Conservation (phyloP, 805 yeast species). For the Wickerhamiella brachini region DNA sequence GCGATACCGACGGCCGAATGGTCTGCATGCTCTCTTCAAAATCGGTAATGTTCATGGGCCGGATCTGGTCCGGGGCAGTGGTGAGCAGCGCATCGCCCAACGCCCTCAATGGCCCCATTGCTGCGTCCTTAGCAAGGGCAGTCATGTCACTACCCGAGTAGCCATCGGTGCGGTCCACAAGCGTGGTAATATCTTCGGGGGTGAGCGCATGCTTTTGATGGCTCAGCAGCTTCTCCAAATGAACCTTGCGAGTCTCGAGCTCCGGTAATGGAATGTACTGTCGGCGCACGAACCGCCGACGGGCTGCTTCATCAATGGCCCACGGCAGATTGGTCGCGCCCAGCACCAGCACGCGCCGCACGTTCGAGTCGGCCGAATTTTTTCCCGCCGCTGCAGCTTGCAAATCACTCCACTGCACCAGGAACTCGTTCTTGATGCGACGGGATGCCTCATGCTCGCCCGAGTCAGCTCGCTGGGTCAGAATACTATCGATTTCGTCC, state of each 20-base stretch:
- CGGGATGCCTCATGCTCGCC: slow-evolving; percentile 80
- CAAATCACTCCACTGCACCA: slow-evolving; percentile 88
- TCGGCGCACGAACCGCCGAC: slow-evolving; percentile 81
- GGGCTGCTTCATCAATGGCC: slow-evolving; percentile 92
- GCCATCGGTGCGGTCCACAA: slow-evolving; percentile 58
- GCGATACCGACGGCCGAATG: slow-evolving; percentile 79
- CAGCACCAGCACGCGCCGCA: slow-evolving; percentile 65
- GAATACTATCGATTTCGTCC: slow-evolving; percentile 86
- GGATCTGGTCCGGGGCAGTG: slow-evolving; percentile 56
- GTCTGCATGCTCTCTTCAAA: slow-evolving; percentile 61
- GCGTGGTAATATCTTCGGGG: slow-evolving; percentile 44
- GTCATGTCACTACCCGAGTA: slow-evolving; percentile 92
- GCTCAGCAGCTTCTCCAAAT: slow-evolving; percentile 49
- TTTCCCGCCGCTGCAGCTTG: slow-evolving; percentile 77
- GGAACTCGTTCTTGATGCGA: slow-evolving; percentile 81
- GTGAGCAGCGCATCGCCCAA: slow-evolving; percentile 70
- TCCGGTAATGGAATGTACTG: slow-evolving; percentile 94
- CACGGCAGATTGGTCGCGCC: slow-evolving; percentile 96
- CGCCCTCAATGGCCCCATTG: slow-evolving; percentile 92
- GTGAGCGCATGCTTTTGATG: slow-evolving; percentile 60
- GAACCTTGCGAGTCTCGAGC: slow-evolving; percentile 60
- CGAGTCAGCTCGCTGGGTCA: slow-evolving; percentile 64
- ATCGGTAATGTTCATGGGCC: slow-evolving; percentile 62
- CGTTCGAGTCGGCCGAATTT: slow-evolving; percentile 34
- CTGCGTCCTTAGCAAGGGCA: slow-evolving; percentile 89